Evolutionary conservation across 116 monocot species (phyloP).

Genomic region (Phalaenopsis hybrid): DNA sequence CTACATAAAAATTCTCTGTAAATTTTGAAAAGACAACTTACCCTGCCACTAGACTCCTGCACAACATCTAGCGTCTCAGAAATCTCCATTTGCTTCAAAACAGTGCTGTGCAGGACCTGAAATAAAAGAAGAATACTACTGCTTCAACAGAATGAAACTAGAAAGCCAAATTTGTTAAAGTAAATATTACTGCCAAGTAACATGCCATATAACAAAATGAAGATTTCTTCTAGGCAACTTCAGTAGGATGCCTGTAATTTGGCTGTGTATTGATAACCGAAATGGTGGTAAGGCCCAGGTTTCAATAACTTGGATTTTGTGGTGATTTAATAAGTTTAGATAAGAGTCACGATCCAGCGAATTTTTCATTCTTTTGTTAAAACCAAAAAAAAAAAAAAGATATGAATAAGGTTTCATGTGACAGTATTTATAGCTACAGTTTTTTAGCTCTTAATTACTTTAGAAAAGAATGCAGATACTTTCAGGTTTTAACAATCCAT

Average conservation of each 20-base stretch:
- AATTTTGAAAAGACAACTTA: background rate
- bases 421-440: too few relatives aligned
- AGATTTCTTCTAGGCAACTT: background rate
- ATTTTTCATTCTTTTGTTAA: too few relatives aligned
- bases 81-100: slow-evolving; percentile 40
- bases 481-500: too few relatives aligned
- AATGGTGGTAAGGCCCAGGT: background rate
- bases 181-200: background rate
- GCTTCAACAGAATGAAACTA: background rate
- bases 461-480: too few relatives aligned
- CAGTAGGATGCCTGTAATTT: background rate
- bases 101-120: slow-evolving; percentile 35
- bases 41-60: slow-evolving; percentile 13
- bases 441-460: too few relatives aligned
- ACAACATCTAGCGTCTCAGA: slow-evolving; percentile 29
- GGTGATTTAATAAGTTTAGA: background rate
- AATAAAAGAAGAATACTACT: background rate
- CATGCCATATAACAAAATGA: background rate
- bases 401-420: too few relatives aligned
- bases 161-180: background rate
- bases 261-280: too few relatives aligned
- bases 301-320: background rate
- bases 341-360: background rate
- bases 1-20: background rate
- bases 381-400: too few relatives aligned